Conservation (phyloP, 2,329 filamentous ascomycete species). For the Westerdykella ornata region DNA sequence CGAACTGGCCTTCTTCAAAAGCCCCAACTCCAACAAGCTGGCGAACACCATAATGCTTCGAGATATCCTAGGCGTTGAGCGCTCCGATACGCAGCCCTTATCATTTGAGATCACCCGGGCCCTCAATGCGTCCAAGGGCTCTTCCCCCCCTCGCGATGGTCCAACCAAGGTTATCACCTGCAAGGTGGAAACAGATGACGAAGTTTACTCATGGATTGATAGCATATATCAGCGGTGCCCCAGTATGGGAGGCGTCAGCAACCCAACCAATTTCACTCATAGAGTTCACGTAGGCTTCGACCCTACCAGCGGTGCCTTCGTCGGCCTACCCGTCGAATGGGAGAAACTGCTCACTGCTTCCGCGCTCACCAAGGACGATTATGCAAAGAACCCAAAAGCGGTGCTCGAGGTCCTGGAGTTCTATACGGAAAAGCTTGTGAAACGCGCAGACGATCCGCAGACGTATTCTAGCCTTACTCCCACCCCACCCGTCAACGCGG, state of each 20-base stretch:
- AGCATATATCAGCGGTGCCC: constrained; percentile 95
- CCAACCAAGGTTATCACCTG: constrained; percentile 80
- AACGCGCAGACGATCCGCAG: constrained; percentile 64
- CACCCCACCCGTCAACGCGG: constrained; percentile 51
- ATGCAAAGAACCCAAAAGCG: constrained; percentile 79
- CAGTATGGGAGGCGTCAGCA: constrained; percentile 95
- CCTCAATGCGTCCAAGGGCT: constrained; percentile 50
- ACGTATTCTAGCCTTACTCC: constrained; percentile 63
- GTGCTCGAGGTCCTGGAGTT: constrained; percentile 74
- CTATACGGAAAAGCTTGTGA: constrained; percentile 72
- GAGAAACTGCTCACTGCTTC: constrained; percentile 93
- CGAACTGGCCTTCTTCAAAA: constrained; percentile 90
- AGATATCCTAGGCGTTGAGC: constrained; percentile 82
- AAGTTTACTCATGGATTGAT: constrained; percentile 98
- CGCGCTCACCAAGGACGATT: constrained; percentile 96
- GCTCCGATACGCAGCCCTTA: constrained; percentile 84
- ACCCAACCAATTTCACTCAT: constrained; percentile 96
- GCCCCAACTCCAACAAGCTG: constrained; percentile 71
- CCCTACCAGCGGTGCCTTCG: constrained; percentile 88
- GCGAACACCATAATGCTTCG: constrained; percentile 78
- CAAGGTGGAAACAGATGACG: constrained; percentile 89
- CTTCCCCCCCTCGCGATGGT: constrained; percentile 71
- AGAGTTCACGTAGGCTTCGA: constrained; percentile 97
- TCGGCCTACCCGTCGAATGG: constrained; percentile 92
- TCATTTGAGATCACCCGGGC: constrained; percentile 87